Conservation (phyloP, 1,139 yeast genomes). For the Yamadazyma triangularis region DNA sequence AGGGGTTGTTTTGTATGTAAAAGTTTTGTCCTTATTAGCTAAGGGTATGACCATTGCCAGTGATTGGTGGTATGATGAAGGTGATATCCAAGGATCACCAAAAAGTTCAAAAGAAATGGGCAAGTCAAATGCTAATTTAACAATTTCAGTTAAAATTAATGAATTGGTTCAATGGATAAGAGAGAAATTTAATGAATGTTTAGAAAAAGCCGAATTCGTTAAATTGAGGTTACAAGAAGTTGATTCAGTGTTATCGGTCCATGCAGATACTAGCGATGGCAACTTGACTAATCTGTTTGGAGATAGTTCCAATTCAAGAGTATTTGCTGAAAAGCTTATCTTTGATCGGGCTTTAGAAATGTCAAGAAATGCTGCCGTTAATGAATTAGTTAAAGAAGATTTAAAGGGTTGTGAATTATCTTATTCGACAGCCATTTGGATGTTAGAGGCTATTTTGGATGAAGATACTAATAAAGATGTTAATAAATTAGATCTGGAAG, state of each 20-base stretch:
- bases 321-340: slow-evolving; percentile 77
- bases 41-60: slow-evolving; percentile 82
- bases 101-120: neutral
- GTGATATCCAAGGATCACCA: slow-evolving; percentile 15
- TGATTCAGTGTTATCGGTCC: slow-evolving; percentile 23
- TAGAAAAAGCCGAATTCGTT: slow-evolving; percentile 83
- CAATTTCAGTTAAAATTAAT: slow-evolving; percentile 47
- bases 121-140: slow-evolving; percentile 5
- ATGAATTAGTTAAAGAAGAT: slow-evolving; percentile 76
- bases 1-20: slow-evolving; percentile 79
- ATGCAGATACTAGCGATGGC: no score
- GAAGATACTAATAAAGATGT: slow-evolving; percentile 35
- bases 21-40: slow-evolving; percentile 75
- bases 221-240: slow-evolving; percentile 54
- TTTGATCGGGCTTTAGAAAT: slow-evolving; percentile 93
- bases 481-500: slow-evolving; percentile 58
- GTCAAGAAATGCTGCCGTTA: slow-evolving; percentile 85
- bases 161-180: slow-evolving; percentile 91
- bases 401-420: slow-evolving; percentile 78
- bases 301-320: slow-evolving; percentile 14
- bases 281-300: neutral
- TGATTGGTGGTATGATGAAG: slow-evolving; percentile 72
- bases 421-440: slow-evolving; percentile 91
- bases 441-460: slow-evolving; percentile 82
- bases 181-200: slow-evolving; percentile 79